phyloP scores from a whole-genome alignment of 169 alveolate genomes.

The Cyclospora cayetanensis region DNA sequence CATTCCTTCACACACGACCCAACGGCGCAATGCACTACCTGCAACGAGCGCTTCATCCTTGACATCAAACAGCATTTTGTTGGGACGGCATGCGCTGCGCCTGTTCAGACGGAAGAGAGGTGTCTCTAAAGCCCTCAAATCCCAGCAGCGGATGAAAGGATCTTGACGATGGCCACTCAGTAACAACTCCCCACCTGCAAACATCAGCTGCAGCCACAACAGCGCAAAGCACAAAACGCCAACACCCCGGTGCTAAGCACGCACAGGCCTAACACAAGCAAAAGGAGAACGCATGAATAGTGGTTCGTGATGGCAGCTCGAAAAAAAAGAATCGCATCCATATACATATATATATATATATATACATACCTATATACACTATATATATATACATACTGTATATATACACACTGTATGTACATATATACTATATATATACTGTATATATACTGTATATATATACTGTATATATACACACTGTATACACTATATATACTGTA shows the following conservation, averaged over 20 bases:
- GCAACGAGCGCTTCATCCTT: not conserved
- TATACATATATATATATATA: too few relatives aligned
- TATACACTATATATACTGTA: too few relatives aligned
- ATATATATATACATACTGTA: too few relatives aligned
- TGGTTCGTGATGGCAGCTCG: too few relatives aligned
- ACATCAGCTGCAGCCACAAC: conserved; percentile 49
- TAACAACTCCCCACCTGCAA: conserved; percentile 18
- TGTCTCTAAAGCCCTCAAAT: not conserved
- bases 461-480: too few relatives aligned
- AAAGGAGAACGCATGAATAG: too few relatives aligned
- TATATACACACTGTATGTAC: too few relatives aligned
- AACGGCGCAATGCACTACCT: not conserved
- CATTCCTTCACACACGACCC: too few relatives aligned
- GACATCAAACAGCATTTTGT: not conserved
- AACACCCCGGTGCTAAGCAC: not conserved
- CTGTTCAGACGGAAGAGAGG: conserved; percentile 42
- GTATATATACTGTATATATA: too few relatives aligned
- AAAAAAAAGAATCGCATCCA: too few relatives aligned
- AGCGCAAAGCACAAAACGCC: not conserved
- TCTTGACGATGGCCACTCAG: conserved; percentile 71
- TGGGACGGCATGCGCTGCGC: not conserved
- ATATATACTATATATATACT: too few relatives aligned
- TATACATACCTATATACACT: too few relatives aligned
- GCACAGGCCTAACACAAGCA: not conserved
- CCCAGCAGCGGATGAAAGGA: conserved; percentile 66